These are phyloP conservation scores for Ceratocystis lukuohia DNA, from an alignment of 2,329 filamentous ascomycete species.

Conservation along the genomic window DNA sequence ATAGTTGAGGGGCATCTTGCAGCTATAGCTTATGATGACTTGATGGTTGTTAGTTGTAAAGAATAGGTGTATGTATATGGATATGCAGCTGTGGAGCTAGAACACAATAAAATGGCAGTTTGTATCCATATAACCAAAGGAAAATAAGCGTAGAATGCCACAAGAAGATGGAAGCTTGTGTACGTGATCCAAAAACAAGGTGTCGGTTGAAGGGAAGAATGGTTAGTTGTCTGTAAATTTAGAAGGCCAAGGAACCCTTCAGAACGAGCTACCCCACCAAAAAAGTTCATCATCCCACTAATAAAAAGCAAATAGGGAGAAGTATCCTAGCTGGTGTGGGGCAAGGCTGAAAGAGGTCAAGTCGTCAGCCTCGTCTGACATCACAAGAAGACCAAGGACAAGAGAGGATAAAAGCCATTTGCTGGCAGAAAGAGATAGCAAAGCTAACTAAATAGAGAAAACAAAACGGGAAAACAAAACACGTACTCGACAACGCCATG, in stretches of 20 bases:
- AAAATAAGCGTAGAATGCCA: not conserved
- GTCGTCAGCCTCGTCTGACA: constrained; percentile 6
- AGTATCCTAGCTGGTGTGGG: not conserved
- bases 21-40: constrained; percentile 23
- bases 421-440: not conserved
- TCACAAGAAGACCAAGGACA: not conserved
- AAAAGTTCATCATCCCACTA: not conserved
- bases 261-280: constrained; percentile 7
- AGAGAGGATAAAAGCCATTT: not conserved
- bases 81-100: not conserved
- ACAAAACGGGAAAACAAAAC: not conserved
- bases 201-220: not conserved
- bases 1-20: constrained; percentile 41
- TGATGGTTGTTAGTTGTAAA: constrained; percentile 17
- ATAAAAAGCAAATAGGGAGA: not conserved
- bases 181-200: not conserved
- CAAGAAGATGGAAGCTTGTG: not conserved
- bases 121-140: not conserved
- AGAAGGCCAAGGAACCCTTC: constrained; percentile 7
- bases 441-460: not conserved
- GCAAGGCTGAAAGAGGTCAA: not conserved
- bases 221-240: constrained; percentile 5
- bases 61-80: constrained; percentile 18
- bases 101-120: not conserved
- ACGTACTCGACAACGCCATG: constrained; percentile 12